phyloP scores from a whole-genome alignment of 257 asterid species.

The Striga asiatica region DNA sequence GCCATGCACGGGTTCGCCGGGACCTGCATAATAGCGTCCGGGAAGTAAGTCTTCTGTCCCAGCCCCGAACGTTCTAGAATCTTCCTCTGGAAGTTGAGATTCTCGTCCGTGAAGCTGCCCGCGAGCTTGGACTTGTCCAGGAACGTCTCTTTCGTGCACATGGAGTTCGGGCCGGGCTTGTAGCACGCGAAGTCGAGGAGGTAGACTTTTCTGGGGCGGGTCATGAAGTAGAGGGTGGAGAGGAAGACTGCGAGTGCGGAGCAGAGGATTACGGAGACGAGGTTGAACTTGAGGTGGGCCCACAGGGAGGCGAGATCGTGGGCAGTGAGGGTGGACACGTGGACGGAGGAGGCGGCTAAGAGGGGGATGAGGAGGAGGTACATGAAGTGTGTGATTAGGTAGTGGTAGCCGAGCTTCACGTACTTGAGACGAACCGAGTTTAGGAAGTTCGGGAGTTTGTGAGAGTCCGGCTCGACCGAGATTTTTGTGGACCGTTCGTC shows the following conservation, averaged over 20 bases:
- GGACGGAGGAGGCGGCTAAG: constrained; percentile 21
- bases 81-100: constrained; percentile 43
- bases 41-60: constrained; percentile 65
- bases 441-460: constrained; percentile 44
- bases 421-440: constrained; percentile 44
- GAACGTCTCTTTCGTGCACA: constrained; percentile 45
- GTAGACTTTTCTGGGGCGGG: constrained; percentile 48
- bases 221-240: constrained; percentile 48
- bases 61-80: constrained; percentile 60
- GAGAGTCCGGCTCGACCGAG: constrained; percentile 23
- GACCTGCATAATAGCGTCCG: constrained; percentile 31
- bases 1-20: constrained; percentile 53
- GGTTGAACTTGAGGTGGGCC: constrained; percentile 44
- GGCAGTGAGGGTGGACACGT: constrained; percentile 27
- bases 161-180: constrained; percentile 34
- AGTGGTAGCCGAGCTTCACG: constrained; percentile 61
- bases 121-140: constrained; percentile 34
- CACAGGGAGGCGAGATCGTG: constrained; percentile 26
- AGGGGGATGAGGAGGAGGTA: constrained; percentile 36
- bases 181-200: constrained; percentile 60
- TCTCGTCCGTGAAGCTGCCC: constrained; percentile 36
- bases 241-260: constrained; percentile 38
- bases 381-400: constrained; percentile 41
- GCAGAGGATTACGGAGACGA: constrained; percentile 29
- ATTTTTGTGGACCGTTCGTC: constrained; percentile 15